A percentile compares a stretch with the other conserved stretches of the same genome.
Conservation (phyloP, 1,284 basidiomycete species). For the Gomphus bonarii region DNA sequence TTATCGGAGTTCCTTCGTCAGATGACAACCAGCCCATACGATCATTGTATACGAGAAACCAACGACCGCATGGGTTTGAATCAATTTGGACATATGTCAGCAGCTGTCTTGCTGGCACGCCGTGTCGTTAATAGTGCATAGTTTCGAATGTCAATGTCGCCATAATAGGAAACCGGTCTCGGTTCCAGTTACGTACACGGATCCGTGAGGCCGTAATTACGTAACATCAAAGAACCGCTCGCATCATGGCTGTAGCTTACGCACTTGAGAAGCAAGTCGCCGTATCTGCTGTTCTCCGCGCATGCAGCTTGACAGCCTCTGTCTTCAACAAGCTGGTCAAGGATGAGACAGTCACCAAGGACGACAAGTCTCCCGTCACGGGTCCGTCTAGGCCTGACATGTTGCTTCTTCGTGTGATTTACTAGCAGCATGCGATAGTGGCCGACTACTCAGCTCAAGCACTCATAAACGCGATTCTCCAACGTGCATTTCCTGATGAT, state of each 20-base stretch:
- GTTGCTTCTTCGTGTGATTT: neutral
- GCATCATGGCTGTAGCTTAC: slow-evolving; percentile 28
- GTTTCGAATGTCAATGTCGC: too few relatives aligned
- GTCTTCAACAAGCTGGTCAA: slow-evolving; percentile 87
- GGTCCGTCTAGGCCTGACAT: slow-evolving; percentile 36
- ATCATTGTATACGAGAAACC: neutral
- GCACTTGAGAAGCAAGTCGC: slow-evolving; percentile 62
- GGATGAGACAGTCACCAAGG: slow-evolving; percentile 83
- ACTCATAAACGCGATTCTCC: slow-evolving; percentile 73
- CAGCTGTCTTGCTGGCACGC: neutral
- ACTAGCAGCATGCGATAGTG: slow-evolving; percentile 36
- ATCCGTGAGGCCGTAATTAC: too few relatives aligned
- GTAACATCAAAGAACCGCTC: neutral
- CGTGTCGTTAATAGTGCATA: too few relatives aligned
- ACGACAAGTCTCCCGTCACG: slow-evolving; percentile 94
- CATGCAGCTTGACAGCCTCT: slow-evolving; percentile 73
- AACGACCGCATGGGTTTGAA: neutral
- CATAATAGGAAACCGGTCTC: too few relatives aligned
- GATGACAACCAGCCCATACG: neutral
- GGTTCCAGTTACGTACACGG: too few relatives aligned
- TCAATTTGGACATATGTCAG: neutral
- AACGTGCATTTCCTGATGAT: slow-evolving; percentile 72
- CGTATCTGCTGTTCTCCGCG: slow-evolving; percentile 82
- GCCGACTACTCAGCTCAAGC: slow-evolving; percentile 90
- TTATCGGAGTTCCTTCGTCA: neutral